These are phyloP conservation scores for Komagataella pastoris DNA, from an alignment of 805 yeast genomes.

Conservation along the genomic window DNA sequence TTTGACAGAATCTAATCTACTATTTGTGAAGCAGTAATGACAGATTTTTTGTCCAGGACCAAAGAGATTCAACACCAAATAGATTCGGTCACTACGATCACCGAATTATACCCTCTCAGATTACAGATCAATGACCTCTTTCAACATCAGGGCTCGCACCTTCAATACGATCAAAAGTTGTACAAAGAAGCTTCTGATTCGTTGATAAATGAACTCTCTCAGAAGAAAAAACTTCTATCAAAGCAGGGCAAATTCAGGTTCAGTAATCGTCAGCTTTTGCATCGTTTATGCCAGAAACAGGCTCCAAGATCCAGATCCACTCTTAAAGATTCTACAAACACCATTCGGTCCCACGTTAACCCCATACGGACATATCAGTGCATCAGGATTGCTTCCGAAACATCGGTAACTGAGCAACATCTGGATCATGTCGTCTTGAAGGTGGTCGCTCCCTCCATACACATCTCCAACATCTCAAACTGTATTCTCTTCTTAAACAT, in stretches of 20 bases:
- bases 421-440: neutral
- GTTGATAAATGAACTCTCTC: neutral
- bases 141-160: neutral
- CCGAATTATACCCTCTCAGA: neutral
- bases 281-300: neutral
- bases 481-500: constrained; percentile 8
- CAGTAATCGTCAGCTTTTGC: neutral
- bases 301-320: neutral
- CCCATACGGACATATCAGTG: neutral
- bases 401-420: neutral
- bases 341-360: neutral
- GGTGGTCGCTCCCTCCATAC: constrained; percentile 7
- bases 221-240: neutral
- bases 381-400: neutral
- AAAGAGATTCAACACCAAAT: neutral
- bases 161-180: neutral
- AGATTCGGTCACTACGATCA: neutral
- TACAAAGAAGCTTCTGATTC: neutral
- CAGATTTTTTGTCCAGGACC: neutral
- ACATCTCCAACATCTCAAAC: constrained; percentile 7
- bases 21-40: neutral
- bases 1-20: neutral
- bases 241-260: neutral
- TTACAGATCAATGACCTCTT: neutral
- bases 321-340: neutral